Evolutionary conservation across 345 rosid species (phyloP).

Genomic region (Lenwebbia sp.): DNA sequence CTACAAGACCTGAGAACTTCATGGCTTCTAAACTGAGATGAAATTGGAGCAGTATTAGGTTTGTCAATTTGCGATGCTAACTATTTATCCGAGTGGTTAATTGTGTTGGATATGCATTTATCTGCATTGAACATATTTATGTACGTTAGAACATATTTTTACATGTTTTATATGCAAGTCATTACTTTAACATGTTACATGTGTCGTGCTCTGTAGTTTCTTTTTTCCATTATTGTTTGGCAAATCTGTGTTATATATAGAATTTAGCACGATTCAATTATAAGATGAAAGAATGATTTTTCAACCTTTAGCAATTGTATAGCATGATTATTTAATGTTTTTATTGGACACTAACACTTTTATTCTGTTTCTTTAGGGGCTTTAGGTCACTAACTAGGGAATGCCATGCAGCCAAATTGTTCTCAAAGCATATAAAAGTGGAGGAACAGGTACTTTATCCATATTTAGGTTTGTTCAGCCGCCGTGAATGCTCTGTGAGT

Average conservation of each 20-base stretch:
- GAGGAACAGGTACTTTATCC: constrained; percentile 68
- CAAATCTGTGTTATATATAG: not conserved
- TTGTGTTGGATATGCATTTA: not conserved
- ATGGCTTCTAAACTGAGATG: not conserved
- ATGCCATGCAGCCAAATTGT: constrained; percentile 65
- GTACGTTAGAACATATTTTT: not conserved
- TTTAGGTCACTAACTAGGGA: constrained; percentile 50
- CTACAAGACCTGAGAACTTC: not conserved
- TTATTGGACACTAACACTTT: not conserved
- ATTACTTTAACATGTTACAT: not conserved
- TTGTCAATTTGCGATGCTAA: not conserved
- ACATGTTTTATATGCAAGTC: not conserved
- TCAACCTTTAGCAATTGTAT: not conserved
- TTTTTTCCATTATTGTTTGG: not conserved
- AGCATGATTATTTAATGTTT: not conserved
- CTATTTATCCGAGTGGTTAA: not conserved
- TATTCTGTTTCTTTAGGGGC: constrained; percentile 32
- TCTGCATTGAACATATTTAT: not conserved
- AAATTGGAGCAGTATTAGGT: not conserved
- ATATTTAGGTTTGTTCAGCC: not conserved
- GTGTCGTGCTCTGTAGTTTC: not conserved
- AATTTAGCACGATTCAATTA: not conserved
- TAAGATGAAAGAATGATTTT: not conserved
- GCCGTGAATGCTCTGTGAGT: not conserved
- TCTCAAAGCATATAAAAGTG: constrained; percentile 84